Evolutionary conservation across 257 asterid genomes (phyloP).

Genomic region (Nicotiana undulata): DNA sequence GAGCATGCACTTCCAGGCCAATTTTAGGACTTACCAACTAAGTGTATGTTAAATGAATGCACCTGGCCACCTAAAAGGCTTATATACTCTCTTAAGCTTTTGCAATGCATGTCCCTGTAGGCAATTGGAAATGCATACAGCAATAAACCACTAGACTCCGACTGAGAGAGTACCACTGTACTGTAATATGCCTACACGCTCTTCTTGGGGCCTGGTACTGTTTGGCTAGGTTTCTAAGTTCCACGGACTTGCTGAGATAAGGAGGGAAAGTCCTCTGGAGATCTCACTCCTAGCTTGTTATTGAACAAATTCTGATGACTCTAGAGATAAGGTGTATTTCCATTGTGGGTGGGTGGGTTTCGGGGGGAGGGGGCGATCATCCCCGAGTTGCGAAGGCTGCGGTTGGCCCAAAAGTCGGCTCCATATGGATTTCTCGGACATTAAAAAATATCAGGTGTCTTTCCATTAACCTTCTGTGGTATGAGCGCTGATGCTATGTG

Average conservation of each 20-base stretch:
- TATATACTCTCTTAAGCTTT: too few relatives aligned
- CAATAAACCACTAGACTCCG: too few relatives aligned
- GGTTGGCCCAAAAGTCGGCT: too few relatives aligned
- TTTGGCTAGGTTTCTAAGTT: background rate
- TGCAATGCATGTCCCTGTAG: too few relatives aligned
- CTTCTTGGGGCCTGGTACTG: background rate
- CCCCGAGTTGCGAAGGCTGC: too few relatives aligned
- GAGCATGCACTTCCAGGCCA: background rate
- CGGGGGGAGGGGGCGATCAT: too few relatives aligned
- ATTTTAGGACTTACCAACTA: background rate
- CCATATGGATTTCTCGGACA: too few relatives aligned
- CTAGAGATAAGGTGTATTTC: background rate
- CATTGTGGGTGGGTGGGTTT: too few relatives aligned
- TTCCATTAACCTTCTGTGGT: background rate
- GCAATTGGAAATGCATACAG: too few relatives aligned
- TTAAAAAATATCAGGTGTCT: background rate
- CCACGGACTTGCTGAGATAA: background rate
- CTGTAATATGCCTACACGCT: background rate
- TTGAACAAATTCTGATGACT: background rate
- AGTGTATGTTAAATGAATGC: background rate
- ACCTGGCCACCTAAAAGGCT: background rate
- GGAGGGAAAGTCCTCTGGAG: background rate
- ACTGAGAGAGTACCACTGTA: too few relatives aligned
- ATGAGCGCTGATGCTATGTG: background rate
- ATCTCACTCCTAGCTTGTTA: background rate